phyloP scores from a whole-genome alignment of 495 filamentous ascomycete genomes.

The Podospora comata region DNA sequence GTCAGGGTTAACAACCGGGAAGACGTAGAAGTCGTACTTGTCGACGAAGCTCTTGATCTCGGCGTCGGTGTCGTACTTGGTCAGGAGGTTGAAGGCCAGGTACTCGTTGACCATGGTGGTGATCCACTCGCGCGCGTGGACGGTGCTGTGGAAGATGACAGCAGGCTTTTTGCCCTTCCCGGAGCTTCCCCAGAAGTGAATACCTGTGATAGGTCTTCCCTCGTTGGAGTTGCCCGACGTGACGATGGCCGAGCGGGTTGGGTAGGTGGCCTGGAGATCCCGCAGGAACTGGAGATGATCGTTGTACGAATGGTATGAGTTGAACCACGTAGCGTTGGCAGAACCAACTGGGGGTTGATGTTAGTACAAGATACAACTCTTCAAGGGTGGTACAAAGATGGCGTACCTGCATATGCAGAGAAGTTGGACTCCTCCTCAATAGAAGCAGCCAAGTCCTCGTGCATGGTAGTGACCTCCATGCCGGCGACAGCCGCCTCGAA shows the following conservation, averaged over 20 bases:
- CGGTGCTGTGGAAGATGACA: conserved; percentile 57
- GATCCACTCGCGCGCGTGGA: conserved; percentile 65
- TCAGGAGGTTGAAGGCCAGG: conserved; percentile 53
- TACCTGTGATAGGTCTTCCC: conserved; percentile 52
- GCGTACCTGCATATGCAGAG: conserved; percentile 24
- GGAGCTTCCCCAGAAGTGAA: conserved; percentile 55
- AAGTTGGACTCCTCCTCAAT: conserved; percentile 29
- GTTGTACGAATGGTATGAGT: conserved; percentile 51
- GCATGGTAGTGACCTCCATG: conserved; percentile 27
- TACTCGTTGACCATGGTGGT: conserved; percentile 57
- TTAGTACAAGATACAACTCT: not conserved
- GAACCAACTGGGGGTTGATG: conserved; percentile 14
- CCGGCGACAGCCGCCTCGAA: conserved; percentile 26
- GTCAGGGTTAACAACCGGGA: conserved; percentile 63
- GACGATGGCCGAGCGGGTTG: conserved; percentile 50
- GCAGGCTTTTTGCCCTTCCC: conserved; percentile 54
- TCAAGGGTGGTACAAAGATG: not conserved
- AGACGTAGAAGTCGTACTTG: conserved; percentile 62
- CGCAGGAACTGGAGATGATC: conserved; percentile 53
- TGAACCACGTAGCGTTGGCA: conserved; percentile 47
- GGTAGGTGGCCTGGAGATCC: conserved; percentile 46
- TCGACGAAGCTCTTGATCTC: conserved; percentile 46
- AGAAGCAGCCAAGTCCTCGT: conserved; percentile 32
- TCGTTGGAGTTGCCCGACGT: conserved; percentile 51
- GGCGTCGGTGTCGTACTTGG: conserved; percentile 43